A percentile compares a stretch with the other conserved stretches of the same genome.
These are phyloP conservation scores for Fraxinus quadrangulata DNA, from an alignment of 257 asterid genomes.

Conservation along the genomic window DNA sequence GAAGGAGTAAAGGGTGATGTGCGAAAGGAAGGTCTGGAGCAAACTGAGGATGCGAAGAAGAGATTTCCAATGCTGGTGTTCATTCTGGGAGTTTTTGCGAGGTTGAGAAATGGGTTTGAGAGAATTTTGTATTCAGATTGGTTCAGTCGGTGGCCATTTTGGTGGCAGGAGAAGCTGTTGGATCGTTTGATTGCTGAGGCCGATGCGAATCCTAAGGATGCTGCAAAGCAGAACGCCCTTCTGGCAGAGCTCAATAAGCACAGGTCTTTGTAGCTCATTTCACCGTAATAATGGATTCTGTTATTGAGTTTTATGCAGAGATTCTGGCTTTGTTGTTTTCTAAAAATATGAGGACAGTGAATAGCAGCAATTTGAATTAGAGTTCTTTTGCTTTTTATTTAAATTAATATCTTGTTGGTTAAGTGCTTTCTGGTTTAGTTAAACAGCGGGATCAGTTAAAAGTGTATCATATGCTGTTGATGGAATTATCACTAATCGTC, in stretches of 20 bases:
- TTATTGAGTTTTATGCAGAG: not conserved
- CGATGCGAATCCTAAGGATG: conserved; percentile 76
- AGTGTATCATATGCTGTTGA: not conserved
- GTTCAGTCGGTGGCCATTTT: conserved; percentile 87
- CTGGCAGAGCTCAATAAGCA: conserved; percentile 85
- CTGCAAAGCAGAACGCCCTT: conserved; percentile 71
- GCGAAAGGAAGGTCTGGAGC: conserved; percentile 28
- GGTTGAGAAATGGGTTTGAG: conserved; percentile 54
- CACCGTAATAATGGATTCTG: not conserved
- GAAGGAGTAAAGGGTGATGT: conserved; percentile 34
- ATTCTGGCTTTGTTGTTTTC: not conserved
- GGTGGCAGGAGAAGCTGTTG: conserved; percentile 77
- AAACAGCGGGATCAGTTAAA: not conserved
- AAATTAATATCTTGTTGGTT: conserved; percentile 11
- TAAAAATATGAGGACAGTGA: not conserved
- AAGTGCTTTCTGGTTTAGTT: conserved; percentile 3
- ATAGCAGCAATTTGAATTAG: conserved; percentile 1
- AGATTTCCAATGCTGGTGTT: conserved; percentile 63
- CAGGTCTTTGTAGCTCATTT: conserved; percentile 44
- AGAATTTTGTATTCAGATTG: conserved; percentile 55
- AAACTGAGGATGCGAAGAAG: conserved; percentile 38
- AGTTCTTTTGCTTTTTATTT: conserved; percentile 8
- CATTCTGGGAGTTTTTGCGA: conserved; percentile 55
- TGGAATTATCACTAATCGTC: not conserved
- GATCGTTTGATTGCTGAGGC: conserved; percentile 78